phyloP scores from a whole-genome alignment of 192 early-diverging fungal genomes.

The Haplosporangium gracile region DNA sequence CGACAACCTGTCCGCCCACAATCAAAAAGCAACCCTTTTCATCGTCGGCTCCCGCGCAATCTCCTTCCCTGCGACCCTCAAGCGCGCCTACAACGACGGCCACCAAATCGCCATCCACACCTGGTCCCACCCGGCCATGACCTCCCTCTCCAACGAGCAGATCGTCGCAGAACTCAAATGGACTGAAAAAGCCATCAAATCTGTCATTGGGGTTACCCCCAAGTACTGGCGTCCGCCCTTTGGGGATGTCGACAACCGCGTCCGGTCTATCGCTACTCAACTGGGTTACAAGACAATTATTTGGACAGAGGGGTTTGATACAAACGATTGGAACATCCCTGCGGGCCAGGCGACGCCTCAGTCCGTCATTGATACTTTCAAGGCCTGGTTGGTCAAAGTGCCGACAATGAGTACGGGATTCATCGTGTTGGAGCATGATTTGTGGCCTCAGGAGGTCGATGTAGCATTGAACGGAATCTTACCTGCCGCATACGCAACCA shows the following conservation, averaged over 20 bases:
- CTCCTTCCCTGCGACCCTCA: conserved; percentile 49
- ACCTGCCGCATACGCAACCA: conserved; percentile 34
- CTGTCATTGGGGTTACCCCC: conserved; percentile 64
- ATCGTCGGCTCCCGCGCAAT: conserved; percentile 63
- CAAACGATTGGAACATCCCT: conserved; percentile 62
- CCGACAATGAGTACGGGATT: conserved; percentile 59
- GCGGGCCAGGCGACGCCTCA: conserved; percentile 19
- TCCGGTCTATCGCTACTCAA: conserved; percentile 63
- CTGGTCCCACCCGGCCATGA: conserved; percentile 72
- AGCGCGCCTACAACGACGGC: conserved; percentile 36
- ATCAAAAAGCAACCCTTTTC: conserved; percentile 65
- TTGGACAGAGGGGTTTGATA: conserved; percentile 65
- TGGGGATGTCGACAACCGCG: conserved; percentile 66
- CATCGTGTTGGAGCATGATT: conserved; percentile 67
- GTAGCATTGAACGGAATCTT: conserved; percentile 57
- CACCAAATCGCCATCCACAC: conserved; percentile 65
- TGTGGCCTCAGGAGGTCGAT: conserved; percentile 60
- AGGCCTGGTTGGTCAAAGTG: conserved; percentile 58
- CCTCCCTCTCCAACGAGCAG: conserved; percentile 58
- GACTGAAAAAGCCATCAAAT: conserved; percentile 71
- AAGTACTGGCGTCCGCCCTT: conserved; percentile 63
- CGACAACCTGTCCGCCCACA: conserved; percentile 53
- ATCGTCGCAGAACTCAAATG: conserved; percentile 76
- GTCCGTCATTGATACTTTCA: conserved; percentile 48
- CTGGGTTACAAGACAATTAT: conserved; percentile 63